Conservation (phyloP, 345 rosid genomes). For the Bretschneidera sinensis region DNA sequence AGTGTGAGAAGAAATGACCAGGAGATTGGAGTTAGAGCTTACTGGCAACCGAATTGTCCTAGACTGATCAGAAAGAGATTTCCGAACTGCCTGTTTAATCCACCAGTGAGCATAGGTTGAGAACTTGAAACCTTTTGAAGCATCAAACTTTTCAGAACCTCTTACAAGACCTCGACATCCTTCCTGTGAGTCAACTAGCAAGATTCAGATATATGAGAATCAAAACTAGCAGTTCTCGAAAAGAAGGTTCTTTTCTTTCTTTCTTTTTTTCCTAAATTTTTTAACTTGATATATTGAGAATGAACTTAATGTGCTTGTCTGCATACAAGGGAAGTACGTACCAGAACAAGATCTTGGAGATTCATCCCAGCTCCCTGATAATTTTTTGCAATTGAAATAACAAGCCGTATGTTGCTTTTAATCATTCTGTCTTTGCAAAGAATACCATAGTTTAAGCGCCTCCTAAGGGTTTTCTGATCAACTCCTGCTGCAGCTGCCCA, state of each 20-base stretch:
- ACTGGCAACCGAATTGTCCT: conserved; percentile 87
- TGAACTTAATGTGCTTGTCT: background rate
- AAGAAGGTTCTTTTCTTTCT: background rate
- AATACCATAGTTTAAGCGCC: conserved; percentile 58
- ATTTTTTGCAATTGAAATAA: conserved; percentile 90
- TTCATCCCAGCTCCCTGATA: conserved; percentile 88
- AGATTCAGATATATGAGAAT: conserved; percentile 11
- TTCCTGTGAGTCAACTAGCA: conserved; percentile 44
- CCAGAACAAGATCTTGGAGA: conserved; percentile 98
- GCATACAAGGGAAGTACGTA: conserved; percentile 19
- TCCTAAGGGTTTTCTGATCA: conserved; percentile 64
- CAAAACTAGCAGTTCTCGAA: background rate
- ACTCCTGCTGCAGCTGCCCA: conserved; percentile 97
- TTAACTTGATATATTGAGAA: background rate
- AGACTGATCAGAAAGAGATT: conserved; percentile 80
- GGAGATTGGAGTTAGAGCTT: conserved; percentile 23
- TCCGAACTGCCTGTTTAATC: conserved; percentile 90
- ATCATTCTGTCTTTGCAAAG: conserved; percentile 91
- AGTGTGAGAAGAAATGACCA: background rate
- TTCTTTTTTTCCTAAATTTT: background rate
- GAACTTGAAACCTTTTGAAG: conserved; percentile 90
- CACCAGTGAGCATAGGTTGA: conserved; percentile 99
- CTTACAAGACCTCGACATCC: conserved; percentile 92
- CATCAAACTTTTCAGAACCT: conserved; percentile 93
- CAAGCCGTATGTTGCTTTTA: conserved; percentile 91